These are phyloP conservation scores for Solanum stenotomum DNA, from an alignment of 257 asterid species.

Conservation along the genomic window DNA sequence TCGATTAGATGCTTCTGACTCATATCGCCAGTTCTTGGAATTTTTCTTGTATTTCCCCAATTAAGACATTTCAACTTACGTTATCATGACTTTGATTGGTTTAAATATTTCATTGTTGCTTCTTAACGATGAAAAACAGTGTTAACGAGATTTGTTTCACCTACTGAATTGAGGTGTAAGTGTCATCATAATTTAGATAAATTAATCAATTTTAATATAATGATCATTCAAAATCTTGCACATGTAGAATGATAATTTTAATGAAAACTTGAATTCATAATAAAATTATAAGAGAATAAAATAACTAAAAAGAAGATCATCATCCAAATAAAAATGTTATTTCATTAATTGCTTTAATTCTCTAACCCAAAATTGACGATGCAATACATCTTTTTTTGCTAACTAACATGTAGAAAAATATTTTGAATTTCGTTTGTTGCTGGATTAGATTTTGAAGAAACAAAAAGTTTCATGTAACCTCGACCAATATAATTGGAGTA, in stretches of 20 bases:
- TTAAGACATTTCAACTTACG: too few species aligned
- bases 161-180: not conserved
- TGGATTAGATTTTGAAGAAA: too few species aligned
- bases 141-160: too few species aligned
- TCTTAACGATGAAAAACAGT: not conserved
- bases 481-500: not conserved
- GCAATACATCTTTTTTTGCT: not conserved
- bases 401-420: too few species aligned
- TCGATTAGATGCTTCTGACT: not conserved
- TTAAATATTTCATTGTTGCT: not conserved
- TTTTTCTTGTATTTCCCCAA: too few species aligned
- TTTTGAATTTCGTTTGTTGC: too few species aligned
- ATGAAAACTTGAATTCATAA: not conserved
- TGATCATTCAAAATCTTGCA: not conserved
- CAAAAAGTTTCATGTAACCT: not conserved
- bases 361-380: not conserved
- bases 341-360: not conserved
- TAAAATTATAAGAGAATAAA: not conserved
- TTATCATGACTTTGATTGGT: too few species aligned
- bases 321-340: not conserved
- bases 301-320: not conserved
- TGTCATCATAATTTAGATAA: not conserved
- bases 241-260: not conserved
- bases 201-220: not conserved
- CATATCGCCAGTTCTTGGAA: too few species aligned